Percentiles rank a stretch among this genome's conserved stretches.
Evolutionary conservation across 495 filamentous ascomycete species (phyloP).

Genomic region (Immersiella caudata): DNA sequence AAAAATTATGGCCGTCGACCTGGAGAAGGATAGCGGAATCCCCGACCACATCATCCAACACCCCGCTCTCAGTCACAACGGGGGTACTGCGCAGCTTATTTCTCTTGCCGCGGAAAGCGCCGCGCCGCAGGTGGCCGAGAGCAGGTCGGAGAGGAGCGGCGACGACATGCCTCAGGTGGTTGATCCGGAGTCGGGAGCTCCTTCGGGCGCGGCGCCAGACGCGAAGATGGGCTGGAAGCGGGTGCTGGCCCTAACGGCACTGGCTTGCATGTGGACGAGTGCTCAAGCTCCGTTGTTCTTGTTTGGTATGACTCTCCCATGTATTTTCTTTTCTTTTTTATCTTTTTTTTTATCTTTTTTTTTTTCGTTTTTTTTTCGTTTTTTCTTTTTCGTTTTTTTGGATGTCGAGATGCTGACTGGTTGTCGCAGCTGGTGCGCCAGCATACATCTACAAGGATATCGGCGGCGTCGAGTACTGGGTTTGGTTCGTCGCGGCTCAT

Average conservation of each 20-base stretch:
- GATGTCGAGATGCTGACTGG: neutral
- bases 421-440: conserved; percentile 27
- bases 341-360: neutral
- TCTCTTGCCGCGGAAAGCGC: neutral
- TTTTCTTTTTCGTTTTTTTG: neutral
- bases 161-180: neutral
- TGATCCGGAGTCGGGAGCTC: neutral
- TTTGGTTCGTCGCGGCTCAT: conserved; percentile 75
- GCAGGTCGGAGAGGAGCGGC: neutral
- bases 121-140: neutral
- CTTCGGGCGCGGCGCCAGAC: neutral
- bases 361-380: neutral
- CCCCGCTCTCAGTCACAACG: neutral
- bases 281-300: conserved; percentile 36
- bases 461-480: conserved; percentile 66
- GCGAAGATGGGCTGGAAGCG: neutral
- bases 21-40: neutral
- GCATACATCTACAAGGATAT: conserved; percentile 63
- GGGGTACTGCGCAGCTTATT: neutral
- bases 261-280: conserved; percentile 36
- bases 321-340: neutral
- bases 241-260: conserved; percentile 29
- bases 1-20: neutral
- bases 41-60: neutral
- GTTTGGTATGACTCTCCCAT: conserved; percentile 29